phyloP scores from a whole-genome alignment of 164 flowering plant species.

The Sedum album region DNA sequence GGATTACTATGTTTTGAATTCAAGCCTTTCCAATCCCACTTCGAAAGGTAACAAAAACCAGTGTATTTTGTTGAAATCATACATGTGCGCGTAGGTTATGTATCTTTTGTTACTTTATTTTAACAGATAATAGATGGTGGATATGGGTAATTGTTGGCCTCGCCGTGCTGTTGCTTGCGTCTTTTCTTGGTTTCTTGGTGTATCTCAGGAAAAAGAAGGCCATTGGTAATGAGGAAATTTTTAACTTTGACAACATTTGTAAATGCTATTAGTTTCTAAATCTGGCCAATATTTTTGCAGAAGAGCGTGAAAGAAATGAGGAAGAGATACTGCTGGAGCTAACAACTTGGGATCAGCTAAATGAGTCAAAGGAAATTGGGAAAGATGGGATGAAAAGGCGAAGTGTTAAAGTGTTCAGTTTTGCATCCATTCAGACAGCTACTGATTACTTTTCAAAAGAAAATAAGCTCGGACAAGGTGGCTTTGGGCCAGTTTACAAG shows the following conservation, averaged over 20 bases:
- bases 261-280: too few relatives aligned
- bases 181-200: not conserved
- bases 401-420: slow-evolving; percentile 12
- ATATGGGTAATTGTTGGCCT: not conserved
- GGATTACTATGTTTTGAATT: slow-evolving; percentile 3
- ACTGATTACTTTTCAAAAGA: too few relatives aligned
- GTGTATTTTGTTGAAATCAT: not conserved
- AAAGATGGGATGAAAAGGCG: not conserved
- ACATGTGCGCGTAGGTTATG: not conserved
- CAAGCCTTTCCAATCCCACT: not conserved
- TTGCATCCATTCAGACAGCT: too few relatives aligned
- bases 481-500: too few relatives aligned
- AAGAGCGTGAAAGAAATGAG: too few relatives aligned
- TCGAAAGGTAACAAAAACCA: not conserved
- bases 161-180: not conserved
- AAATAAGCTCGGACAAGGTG: too few relatives aligned
- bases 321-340: too few relatives aligned
- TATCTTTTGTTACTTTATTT: not conserved
- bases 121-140: not conserved
- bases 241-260: too few relatives aligned
- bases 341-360: not conserved
- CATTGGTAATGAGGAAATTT: not conserved
- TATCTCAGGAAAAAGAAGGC: not conserved
- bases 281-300: too few relatives aligned
- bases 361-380: not conserved